Base-by-base conservation (phyloP, 192 early-diverging fungal genomes). In the Mortierella alpina region DNA sequence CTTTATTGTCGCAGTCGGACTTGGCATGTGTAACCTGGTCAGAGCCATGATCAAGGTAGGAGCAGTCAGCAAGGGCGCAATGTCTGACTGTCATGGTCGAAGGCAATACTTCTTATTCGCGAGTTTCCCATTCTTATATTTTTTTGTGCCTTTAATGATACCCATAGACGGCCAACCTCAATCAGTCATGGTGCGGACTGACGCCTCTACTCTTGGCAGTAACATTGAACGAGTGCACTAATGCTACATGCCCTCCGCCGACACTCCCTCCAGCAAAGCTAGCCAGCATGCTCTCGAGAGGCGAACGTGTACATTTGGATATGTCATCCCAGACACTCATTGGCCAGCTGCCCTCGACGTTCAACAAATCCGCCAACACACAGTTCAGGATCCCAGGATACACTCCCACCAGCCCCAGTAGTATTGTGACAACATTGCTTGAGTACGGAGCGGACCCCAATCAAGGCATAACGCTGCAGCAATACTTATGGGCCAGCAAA, bases 111-210 rank as follows among this genome's bases (percentile, higher is more conserved):
- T 31, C 31, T 31, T 1, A 1, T 31, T 31, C 31, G 3, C 31
- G 31, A 31, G 42, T 64, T 44, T 40, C 7, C 42, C 31, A 11
- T 5, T 1, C 3, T 7, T 60, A 39, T 60, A 2, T 60, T 12
- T 31, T 9, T 60, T 12, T 31, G 8, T 59, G 12, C 7, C 14
- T 66, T 17, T 31, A 31, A 31, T 31, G 31, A 2, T 2, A 58
- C 22, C 23, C 47, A 45, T 56, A 84, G 83, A 56, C 55, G 20
- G 83, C 83, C 4, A 84, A 84, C 31, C 59, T 84, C 46, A 84
- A 84, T 57, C 83, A 84, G 52, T 72, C 83, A 48, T 84, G 83
- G 83, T 84, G 70, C 53, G 83, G 83, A 9, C 48, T 84, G 45
- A 76, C 83, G 0, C 83, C 83, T 7, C 48, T 84, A 10, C 55